Base-by-base conservation (phyloP, 73 alveolate species). In the Breviolum minutum region DNA sequence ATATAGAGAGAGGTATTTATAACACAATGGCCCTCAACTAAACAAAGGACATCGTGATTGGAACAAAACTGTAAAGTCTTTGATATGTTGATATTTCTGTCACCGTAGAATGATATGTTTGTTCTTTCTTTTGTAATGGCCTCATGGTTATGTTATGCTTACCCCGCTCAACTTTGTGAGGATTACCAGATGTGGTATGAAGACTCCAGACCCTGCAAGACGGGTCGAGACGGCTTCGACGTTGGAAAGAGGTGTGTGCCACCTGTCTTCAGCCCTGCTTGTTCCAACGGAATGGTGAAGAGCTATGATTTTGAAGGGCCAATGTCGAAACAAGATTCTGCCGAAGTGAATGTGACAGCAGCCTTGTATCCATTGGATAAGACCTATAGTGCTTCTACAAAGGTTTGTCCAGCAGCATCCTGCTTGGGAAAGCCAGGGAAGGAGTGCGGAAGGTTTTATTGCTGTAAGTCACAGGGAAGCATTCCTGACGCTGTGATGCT, bases 301-400 rank as follows among this genome's bases (percentile, higher is more conserved):
- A 5, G 32, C 70, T 68, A 27, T 16, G 89, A 11, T 8, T 9
- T 17, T 12, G 63, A 13, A 27, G 32, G 64, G 30, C n/a, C 62
- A 11, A 8, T 22, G 6, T 11, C 66, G 48, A 11, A 6, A 6
- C 89, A 17, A 7, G 13, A 9, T 20, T 7, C 93, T 4, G 70
- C 54, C 32, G 66, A 48, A 26, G n/a, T 61, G 62, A 24, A 61
- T 24, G 63, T 61, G 61, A 62, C 73, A 17, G 76, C 73, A 62
- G 93, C 73, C 62, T 87, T 91, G 16, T 26, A 26, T 19, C 97
- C 97, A 22, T 48, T 91, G 97, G 88, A 91, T 22, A 16, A 71
- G 30, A n/a, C 63, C 29, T 91, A 91, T 61, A 24, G 48, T 63
- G 76, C 87, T 6, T 71, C 77, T 76, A 60, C 73, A 8, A n/a